Conservation (phyloP, 768 basidiomycete genomes). For the Coprinellus micaceus region DNA sequence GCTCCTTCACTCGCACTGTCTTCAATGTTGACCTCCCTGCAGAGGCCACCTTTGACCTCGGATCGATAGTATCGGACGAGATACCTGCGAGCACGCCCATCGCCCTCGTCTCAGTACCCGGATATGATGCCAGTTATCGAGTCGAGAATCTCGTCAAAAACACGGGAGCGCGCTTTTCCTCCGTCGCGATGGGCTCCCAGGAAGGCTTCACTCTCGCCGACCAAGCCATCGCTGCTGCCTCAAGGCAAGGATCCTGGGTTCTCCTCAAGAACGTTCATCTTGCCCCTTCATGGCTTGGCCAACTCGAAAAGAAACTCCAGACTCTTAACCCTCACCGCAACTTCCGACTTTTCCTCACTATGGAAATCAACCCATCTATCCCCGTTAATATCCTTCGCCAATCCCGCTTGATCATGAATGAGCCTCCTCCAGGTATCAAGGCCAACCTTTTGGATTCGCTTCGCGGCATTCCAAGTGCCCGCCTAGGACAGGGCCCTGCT, state of each 20-base stretch:
- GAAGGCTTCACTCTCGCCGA: conserved; percentile 97
- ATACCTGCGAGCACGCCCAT: conserved; percentile 78
- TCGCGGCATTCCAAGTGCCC: conserved; percentile 62
- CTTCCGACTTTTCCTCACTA: conserved; percentile 96
- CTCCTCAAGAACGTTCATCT: conserved; percentile 97
- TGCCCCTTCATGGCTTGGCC: conserved; percentile 92
- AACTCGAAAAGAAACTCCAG: conserved; percentile 94
- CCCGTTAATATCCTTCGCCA: conserved; percentile 96
- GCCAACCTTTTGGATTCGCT: conserved; percentile 93
- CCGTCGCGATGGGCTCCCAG: conserved; percentile 97
- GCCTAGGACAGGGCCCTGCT: conserved; percentile 79
- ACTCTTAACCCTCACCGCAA: conserved; percentile 83
- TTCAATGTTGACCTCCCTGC: conserved; percentile 79
- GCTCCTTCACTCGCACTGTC: conserved; percentile 66
- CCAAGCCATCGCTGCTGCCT: conserved; percentile 90
- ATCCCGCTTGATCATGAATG: conserved; percentile 97
- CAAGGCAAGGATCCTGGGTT: conserved; percentile 93
- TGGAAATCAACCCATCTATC: conserved; percentile 94
- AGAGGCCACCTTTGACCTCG: conserved; percentile 73
- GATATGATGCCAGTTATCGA: conserved; percentile 97
- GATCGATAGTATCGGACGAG: conserved; percentile 74
- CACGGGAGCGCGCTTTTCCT: conserved; percentile 71
- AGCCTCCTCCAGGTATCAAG: conserved; percentile 94
- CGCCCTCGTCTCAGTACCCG: conserved; percentile 88
- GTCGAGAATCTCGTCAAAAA: conserved; percentile 85